Base-by-base conservation (phyloP, 208 protist genomes). In the Acanthamoeba triangularis region DNA sequence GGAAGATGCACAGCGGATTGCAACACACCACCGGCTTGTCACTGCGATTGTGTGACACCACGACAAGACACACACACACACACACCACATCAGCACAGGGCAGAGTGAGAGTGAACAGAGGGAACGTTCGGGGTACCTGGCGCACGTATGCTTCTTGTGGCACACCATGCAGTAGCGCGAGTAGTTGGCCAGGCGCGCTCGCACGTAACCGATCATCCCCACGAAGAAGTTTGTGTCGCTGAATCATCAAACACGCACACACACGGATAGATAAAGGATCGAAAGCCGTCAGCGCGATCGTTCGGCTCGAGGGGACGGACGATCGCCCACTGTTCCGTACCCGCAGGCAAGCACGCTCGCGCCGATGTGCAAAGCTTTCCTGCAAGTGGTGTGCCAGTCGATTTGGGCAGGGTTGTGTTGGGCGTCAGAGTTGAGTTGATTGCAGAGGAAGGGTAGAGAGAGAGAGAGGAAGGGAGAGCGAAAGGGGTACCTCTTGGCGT, bases 71-170 rank as follows among this genome's bases (percentile, higher is more conserved):
- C n/a, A n/a, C n/a, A n/a, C n/a, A 18, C 23, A 67, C 16, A 28
- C 61, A 67, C 61, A 1, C 3, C 28, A n/a, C 23, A 28, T 67
- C 61, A 69, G 20, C 61, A 69, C 20, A n/a, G 7, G 5, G 2
- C 61, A 69, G 0, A n/a, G 28, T 47, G 7, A 16, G n/a, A 69
- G 13, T 23, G 4, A 30, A 69, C 7, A 69, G 0, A 67, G 4
- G 2, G 4, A 67, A 67, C 61, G 49, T 59, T 2, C 52, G 52
- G 52, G 10, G 13, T 25, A 59, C 54, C 67, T 74, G 33, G 30
- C 44, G 80, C 80, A 90, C 7, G 49, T 63, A 5, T 90, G 80
- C 35, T 90, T 90, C 80, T 90, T 90, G 80, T 90, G 80, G 80
- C 80, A 90, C 7, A 90, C 35, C 44, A 90, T 90, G 52, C 80